phyloP scores from a whole-genome alignment of 2,329 filamentous ascomycete species.

The Penicillium carneum region DNA sequence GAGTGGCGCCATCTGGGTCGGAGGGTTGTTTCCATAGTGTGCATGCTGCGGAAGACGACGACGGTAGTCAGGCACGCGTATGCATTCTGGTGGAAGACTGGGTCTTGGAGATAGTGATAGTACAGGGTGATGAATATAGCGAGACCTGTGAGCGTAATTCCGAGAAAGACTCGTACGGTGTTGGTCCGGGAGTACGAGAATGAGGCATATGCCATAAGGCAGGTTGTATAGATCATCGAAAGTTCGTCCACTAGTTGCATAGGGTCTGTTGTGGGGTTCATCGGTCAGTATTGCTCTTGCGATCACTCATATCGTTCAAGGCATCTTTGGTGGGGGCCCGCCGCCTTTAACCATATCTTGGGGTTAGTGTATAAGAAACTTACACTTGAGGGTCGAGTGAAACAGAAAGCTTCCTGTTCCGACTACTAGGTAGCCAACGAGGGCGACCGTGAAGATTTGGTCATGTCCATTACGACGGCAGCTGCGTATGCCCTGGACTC shows the following conservation, averaged over 20 bases:
- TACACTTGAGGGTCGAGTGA: conserved; percentile 69
- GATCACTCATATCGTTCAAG: background rate
- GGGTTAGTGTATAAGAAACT: conserved; percentile 30
- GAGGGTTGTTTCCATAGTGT: conserved; percentile 74
- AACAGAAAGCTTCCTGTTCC: conserved; percentile 69
- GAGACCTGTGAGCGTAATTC: conserved; percentile 62
- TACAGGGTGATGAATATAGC: conserved; percentile 76
- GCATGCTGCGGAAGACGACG: conserved; percentile 76
- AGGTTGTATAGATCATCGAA: conserved; percentile 76
- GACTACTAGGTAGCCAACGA: conserved; percentile 67
- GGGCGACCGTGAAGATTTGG: conserved; percentile 74
- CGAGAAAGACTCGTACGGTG: conserved; percentile 62
- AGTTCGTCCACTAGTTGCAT: conserved; percentile 76
- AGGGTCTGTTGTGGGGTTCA: conserved; percentile 58
- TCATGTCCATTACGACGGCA: conserved; percentile 77
- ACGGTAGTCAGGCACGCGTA: conserved; percentile 75
- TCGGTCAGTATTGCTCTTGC: conserved; percentile 29
- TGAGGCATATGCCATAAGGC: conserved; percentile 74
- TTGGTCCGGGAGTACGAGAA: conserved; percentile 72
- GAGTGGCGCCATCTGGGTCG: conserved; percentile 64
- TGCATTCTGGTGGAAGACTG: conserved; percentile 80
- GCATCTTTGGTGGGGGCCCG: background rate
- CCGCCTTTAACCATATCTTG: background rate
- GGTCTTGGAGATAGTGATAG: conserved; percentile 83
- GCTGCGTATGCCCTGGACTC: conserved; percentile 75